Base-by-base conservation (phyloP, 2,329 filamentous ascomycete genomes). In the Calonectria pauciramosa region DNA sequence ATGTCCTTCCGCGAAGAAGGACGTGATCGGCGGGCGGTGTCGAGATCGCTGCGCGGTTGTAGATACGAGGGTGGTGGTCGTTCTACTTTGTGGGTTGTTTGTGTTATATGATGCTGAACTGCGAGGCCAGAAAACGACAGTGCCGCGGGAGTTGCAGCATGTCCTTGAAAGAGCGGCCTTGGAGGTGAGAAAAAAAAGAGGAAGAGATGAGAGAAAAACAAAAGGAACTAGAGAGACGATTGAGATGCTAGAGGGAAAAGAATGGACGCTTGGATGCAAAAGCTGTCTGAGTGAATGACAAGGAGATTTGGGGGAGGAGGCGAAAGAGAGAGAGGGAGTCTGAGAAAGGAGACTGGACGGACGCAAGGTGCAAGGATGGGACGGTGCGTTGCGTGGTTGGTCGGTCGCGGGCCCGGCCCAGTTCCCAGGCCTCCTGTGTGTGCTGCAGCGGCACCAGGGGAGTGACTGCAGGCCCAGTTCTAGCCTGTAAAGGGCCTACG, bases 101-200 rank as follows among this genome's bases (percentile, higher is more conserved):
- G 5, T 36, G 52, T 76, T 80, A 81, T 79, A 77, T 79, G 78
- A 79, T 71, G 76, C 73, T 75, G 71, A 79, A 81, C 76, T 79
- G 78, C 73, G 75, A 79, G 68, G 78, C 77, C 63, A 75, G 32
- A 59, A 78, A 77, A 74, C 74, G 79, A 81, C 79, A 78, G 74
- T 79, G 79, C 79, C 75, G 79, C 78, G 72, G 59, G 38, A 71
- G 74, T 77, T 78, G 79, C 79, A 80, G 79, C 79, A 80, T 80
- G 79, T 79, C 79, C 76, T 75, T 75, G 20, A 63, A 68, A 30
- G 65, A 68, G 66, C 71, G 76, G 72, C 74, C 76, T 76, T 59
- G 71, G 49, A 71, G 63, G 26, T n/a, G n/a, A n/a, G n/a, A n/a
- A n/a, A n/a, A 34, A 70, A 13, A 54, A 47, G 68, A 60, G 70